Evolutionary conservation across 345 rosid genomes (phyloP).

Genomic region (Dipteronia dyeriana): DNA sequence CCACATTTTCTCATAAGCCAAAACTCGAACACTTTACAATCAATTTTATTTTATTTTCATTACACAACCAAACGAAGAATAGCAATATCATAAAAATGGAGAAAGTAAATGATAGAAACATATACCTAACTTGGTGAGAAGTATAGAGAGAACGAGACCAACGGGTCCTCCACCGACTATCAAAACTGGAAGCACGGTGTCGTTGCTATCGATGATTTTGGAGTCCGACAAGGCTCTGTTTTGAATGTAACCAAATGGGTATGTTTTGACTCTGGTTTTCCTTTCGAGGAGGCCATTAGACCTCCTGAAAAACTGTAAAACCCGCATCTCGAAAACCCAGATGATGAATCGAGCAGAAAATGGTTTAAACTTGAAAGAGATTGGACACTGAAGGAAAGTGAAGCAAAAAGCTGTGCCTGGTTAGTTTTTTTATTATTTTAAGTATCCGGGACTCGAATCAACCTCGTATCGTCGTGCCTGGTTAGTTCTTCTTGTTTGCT

Average conservation of each 20-base stretch:
- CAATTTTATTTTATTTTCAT: neutral
- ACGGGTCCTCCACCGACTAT: slow-evolving; percentile 98
- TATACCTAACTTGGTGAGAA: slow-evolving; percentile 77
- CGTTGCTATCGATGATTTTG: slow-evolving; percentile 23
- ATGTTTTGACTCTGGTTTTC: slow-evolving; percentile 32
- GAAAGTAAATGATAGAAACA: neutral
- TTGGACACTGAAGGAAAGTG: too few species aligned
- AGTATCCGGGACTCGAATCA: too few species aligned
- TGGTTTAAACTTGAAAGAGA: too few species aligned
- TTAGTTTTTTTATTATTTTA: too few species aligned
- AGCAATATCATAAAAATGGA: neutral
- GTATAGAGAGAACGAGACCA: slow-evolving; percentile 83
- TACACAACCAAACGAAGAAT: neutral
- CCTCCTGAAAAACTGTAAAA: too few species aligned
- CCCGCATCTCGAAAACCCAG: too few species aligned
- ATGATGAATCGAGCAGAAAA: too few species aligned
- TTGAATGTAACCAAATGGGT: slow-evolving; percentile 34
- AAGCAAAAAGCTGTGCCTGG: too few species aligned
- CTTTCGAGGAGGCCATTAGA: slow-evolving; percentile 29
- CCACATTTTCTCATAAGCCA: slow-evolving; percentile 2
- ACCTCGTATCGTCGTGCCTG: too few species aligned
- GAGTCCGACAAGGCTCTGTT: slow-evolving; percentile 38
- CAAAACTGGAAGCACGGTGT: slow-evolving; percentile 68
- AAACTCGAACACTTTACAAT: neutral
- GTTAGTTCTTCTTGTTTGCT: too few species aligned